phyloP scores from a whole-genome alignment of 78 protist genomes.

The Monocercomonoides exilis region DNA sequence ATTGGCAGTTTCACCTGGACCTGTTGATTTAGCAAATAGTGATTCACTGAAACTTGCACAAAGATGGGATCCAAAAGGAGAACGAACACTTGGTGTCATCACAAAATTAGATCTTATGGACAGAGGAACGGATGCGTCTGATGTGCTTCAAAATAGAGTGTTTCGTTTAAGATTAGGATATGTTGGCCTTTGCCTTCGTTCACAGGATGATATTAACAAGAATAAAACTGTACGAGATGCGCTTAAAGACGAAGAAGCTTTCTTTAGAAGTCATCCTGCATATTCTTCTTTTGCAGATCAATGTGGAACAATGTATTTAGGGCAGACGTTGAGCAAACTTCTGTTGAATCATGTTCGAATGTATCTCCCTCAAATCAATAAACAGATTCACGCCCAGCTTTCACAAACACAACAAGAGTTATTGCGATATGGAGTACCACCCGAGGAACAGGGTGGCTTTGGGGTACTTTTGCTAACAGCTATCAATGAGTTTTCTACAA shows the following conservation, averaged over 20 bases:
- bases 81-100: slow-evolving; percentile 43
- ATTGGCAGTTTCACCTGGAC: slow-evolving; percentile 41
- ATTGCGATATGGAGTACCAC: neutral
- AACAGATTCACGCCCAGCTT: neutral
- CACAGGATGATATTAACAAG: slow-evolving; percentile 15
- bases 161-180: slow-evolving; percentile 24
- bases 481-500: neutral
- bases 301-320: slow-evolving; percentile 1
- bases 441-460: neutral
- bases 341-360: slow-evolving; percentile 5
- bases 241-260: neutral
- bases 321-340: neutral
- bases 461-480: neutral
- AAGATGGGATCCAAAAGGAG: slow-evolving; percentile 35
- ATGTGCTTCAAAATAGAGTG: slow-evolving; percentile 26
- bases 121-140: slow-evolving; percentile 35
- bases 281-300: slow-evolving; percentile 7
- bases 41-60: slow-evolving; percentile 31
- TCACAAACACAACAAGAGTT: neutral
- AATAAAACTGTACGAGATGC: slow-evolving; percentile 1
- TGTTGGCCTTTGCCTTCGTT: slow-evolving; percentile 46
- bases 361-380: neutral
- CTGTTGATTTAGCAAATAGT: slow-evolving; percentile 36
- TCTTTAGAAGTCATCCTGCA: slow-evolving; percentile 13
- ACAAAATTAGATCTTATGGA: slow-evolving; percentile 55